Evolutionary conservation across 352 stramenopile genomes (phyloP).

Genomic region (Pythium graminicola): DNA sequence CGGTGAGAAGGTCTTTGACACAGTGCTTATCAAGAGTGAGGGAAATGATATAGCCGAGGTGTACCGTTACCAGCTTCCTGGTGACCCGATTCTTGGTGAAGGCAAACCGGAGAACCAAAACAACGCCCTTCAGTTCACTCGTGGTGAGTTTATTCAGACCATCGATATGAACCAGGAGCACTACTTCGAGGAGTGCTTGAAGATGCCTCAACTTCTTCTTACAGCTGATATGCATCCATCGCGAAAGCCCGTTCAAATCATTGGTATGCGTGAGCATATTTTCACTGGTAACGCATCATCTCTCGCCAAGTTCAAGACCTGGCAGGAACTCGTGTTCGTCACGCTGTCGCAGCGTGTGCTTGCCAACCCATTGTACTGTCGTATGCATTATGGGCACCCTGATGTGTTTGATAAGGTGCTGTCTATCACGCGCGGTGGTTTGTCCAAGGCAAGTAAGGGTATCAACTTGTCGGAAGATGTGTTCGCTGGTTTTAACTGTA

Average conservation of each 20-base stretch:
- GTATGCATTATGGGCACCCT: slow-evolving; percentile 86
- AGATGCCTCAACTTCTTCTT: slow-evolving; percentile 84
- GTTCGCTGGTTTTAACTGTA: slow-evolving; percentile 85
- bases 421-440: slow-evolving; percentile 72
- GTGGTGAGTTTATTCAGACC: slow-evolving; percentile 82
- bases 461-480: slow-evolving; percentile 88
- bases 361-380: slow-evolving; percentile 60
- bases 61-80: slow-evolving; percentile 81
- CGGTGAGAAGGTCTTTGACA: slow-evolving; percentile 50
- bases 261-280: slow-evolving; percentile 87
- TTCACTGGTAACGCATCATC: slow-evolving; percentile 84
- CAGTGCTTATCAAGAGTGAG: slow-evolving; percentile 77
- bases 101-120: slow-evolving; percentile 89
- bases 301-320: slow-evolving; percentile 81
- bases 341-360: slow-evolving; percentile 80
- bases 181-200: slow-evolving; percentile 84
- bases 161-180: slow-evolving; percentile 91
- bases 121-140: slow-evolving; percentile 77
- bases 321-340: slow-evolving; percentile 84
- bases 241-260: slow-evolving; percentile 70
- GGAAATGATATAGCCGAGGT: slow-evolving; percentile 79
- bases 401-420: slow-evolving; percentile 87
- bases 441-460: slow-evolving; percentile 83
- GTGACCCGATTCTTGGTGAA: slow-evolving; percentile 84
- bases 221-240: slow-evolving; percentile 36